Evolutionary conservation across 441 rosid genomes (phyloP), one percentile per base, ranked within the genome.

Genomic region (Aquilaria agallochum): DNA sequence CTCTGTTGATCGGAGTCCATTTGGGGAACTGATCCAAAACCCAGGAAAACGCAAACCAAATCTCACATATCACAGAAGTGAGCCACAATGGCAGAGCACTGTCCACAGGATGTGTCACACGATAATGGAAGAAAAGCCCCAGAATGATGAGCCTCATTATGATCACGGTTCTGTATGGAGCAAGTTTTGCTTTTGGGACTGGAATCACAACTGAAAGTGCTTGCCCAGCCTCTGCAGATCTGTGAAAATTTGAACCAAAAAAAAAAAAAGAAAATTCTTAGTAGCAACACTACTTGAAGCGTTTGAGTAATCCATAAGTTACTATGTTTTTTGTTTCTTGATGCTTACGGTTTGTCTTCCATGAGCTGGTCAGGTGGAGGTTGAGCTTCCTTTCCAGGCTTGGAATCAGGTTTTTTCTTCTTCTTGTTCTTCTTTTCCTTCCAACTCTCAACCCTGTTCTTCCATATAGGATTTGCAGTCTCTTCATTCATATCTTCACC

Each of bases 21-120:
- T 93, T 93, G 48, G 98, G 98, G 64, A 93, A 93, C 82, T 93
- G 98, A 90, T 93, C 98, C 85, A 93, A 55, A 76, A 93, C 96
- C 98, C 98, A 93, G 4, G 96, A 93, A 68, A 83, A 73, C 13
- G 97, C 98, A 75, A 93, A 93, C 98, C 98, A 93, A 49, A 93
- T 90, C 87, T 93, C 98, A 67, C 98, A 93, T 72, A 93, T 90
- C 69, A 93, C 89, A 63, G 97, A 93, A 61, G 97, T 93, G 55
- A 93, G 77, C 98, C 98, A 93, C 33, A 90, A 65, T 50, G 74
- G 79, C 30, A 55, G 80, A 68, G 98, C 98, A 20, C 98, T 94
- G 40, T 94, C 90, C 1, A 94, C 98, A 55, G 98, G 96, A 79
- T 94, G 71, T 9, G 95, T 93, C 36, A 93, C 71, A 64, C 96